Conservation (phyloP, 1,139 yeast genomes). For the Pichia sp. region DNA sequence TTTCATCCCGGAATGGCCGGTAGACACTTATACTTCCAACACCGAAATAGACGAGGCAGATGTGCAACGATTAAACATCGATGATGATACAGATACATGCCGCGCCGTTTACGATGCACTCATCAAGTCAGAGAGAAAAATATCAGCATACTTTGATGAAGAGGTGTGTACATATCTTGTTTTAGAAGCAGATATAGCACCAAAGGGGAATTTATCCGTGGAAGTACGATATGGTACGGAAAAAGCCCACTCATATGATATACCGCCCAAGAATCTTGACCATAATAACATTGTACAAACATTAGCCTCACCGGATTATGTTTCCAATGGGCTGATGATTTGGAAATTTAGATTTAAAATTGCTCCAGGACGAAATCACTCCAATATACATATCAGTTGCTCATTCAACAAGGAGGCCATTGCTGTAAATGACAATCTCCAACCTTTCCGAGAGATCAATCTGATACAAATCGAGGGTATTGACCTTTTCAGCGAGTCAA, state of each 20-base stretch:
- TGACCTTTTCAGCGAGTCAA: too few species aligned
- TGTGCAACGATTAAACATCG: too few species aligned
- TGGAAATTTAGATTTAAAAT: conserved; percentile 13
- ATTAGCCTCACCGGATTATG: conserved; percentile 5
- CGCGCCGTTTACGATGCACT: not conserved
- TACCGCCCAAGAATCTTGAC: not conserved
- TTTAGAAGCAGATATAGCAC: conserved; percentile 1
- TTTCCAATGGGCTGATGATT: conserved; percentile 3
- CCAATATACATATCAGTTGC: conserved; percentile 18
- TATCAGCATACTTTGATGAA: conserved; percentile 22
- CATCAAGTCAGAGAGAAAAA: not conserved
- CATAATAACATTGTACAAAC: not conserved
- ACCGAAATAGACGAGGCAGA: too few species aligned
- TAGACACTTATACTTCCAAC: too few species aligned
- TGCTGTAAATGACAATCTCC: conserved; percentile 7
- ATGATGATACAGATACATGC: not conserved
- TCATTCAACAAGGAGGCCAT: too few species aligned
- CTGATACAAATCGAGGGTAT: conserved; percentile 12
- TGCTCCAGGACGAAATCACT: conserved; percentile 16
- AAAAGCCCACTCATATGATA: not conserved
- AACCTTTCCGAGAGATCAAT: conserved; percentile 12
- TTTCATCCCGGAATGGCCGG: too few species aligned
- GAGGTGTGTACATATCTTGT: conserved; percentile 12
- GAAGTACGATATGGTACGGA: conserved; percentile 8
- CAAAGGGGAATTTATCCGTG: conserved; percentile 12